These are phyloP conservation scores for Boletus coccyginus DNA, from an alignment of 768 basidiomycete genomes.

Conservation along the genomic window DNA sequence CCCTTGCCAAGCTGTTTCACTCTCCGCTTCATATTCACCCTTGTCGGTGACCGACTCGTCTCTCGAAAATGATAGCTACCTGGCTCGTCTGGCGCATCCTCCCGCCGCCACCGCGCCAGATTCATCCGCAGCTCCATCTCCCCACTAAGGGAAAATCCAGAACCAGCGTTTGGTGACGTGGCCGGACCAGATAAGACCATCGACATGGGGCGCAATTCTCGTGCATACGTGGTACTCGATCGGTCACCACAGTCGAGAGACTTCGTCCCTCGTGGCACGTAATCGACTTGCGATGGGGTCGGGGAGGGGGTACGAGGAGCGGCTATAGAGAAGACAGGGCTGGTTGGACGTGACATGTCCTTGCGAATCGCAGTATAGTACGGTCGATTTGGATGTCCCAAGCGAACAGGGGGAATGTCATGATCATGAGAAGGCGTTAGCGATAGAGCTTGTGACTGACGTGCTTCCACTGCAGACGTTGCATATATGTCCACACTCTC, in stretches of 20 bases:
- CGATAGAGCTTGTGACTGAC: slow-evolving; percentile 21
- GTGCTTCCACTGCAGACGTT: slow-evolving; percentile 16
- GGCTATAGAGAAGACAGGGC: slow-evolving; percentile 28
- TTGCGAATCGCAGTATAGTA: slow-evolving; percentile 56
- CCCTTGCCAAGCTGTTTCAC: slow-evolving; percentile 32
- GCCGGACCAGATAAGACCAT: slow-evolving; percentile 23
- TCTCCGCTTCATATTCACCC: slow-evolving; percentile 20
- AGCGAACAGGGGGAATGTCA: slow-evolving; percentile 30
- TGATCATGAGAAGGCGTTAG: slow-evolving; percentile 20
- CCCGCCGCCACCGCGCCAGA: slow-evolving; percentile 38
- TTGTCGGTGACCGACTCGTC: slow-evolving; percentile 20
- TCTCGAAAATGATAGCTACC: slow-evolving; percentile 32
- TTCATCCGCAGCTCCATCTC: slow-evolving; percentile 60
- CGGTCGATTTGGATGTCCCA: slow-evolving; percentile 53
- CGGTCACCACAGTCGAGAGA: slow-evolving; percentile 30
- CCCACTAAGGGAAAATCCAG: slow-evolving; percentile 57
- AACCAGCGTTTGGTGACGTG: slow-evolving; percentile 14
- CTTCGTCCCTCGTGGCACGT: slow-evolving; percentile 30
- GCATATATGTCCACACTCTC: slow-evolving; percentile 17
- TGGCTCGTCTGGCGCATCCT: slow-evolving; percentile 30
- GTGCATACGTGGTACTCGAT: slow-evolving; percentile 15
- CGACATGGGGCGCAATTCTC: slow-evolving; percentile 28
- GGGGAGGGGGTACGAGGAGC: slow-evolving; percentile 28
- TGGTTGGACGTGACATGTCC: slow-evolving; percentile 42
- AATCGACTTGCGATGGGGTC: slow-evolving; percentile 21